Base-by-base conservation (phyloP, 1,284 basidiomycete species). In the Agaricales sp. region DNA sequence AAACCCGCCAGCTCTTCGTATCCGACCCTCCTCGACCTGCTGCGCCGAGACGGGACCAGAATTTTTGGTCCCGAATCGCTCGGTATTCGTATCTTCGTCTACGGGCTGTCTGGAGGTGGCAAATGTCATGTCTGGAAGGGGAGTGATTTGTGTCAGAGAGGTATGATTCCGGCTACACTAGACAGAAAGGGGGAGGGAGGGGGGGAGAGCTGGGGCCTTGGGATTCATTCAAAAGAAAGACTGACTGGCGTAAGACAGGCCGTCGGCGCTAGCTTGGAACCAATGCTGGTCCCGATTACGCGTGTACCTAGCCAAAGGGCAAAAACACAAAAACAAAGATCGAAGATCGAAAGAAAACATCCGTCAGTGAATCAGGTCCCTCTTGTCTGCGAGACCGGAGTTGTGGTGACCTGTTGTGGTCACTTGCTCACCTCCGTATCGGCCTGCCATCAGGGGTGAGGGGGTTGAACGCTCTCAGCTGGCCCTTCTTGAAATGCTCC, bases 371-470 rank as follows among this genome's bases (percentile, higher is more conserved):
- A n/a, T n/a, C n/a, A n/a, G n/a, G n/a, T n/a, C n/a, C n/a, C n/a
- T n/a, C n/a, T n/a, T n/a, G n/a, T n/a, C n/a, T n/a, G n/a, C n/a
- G n/a, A n/a, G n/a, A n/a, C n/a, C n/a, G n/a, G n/a, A n/a, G n/a
- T n/a, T n/a, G n/a, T n/a, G n/a, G n/a, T n/a, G n/a, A n/a, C n/a
- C n/a, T n/a, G n/a, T n/a, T n/a, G n/a, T n/a, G n/a, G n/a, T n/a
- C n/a, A n/a, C n/a, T n/a, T n/a, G n/a, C 73, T 51, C 53, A 83
- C 82, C 72, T 82, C 59, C 82, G 71, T 51, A 73, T 61, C 4
- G 82, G 78, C 41, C 73, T 67, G 4, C 83, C 77, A 54, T 82
- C 74, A 3, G 68, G 61, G 2, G 71, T 72, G 1, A 81, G 62
- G 0, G 85, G 82, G 38, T 73, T 74, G 52, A 82, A 81, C 3